A percentile compares a stretch with the other conserved stretches of the same genome.
phyloP scores from a whole-genome alignment of 768 basidiomycete species.

The Phaeotremella fagi region DNA sequence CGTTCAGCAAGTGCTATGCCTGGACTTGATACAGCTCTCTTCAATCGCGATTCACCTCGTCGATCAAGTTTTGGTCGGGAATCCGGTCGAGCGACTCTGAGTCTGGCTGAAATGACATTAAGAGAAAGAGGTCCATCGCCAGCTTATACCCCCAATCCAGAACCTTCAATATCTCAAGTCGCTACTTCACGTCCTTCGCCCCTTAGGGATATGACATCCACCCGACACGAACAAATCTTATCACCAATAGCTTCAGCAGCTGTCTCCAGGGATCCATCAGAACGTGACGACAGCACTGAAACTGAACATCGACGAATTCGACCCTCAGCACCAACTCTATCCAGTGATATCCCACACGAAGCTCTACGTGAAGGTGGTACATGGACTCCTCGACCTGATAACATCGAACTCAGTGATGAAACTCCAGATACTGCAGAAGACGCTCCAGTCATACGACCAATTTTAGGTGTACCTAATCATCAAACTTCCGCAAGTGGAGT shows the following conservation, averaged over 20 bases:
- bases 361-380: background rate
- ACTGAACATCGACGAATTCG: constrained; percentile 7
- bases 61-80: constrained; percentile 15
- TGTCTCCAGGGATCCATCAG: constrained; percentile 23
- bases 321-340: constrained; percentile 1
- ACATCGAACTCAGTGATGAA: background rate
- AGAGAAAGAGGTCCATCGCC: constrained; percentile 40
- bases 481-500: background rate
- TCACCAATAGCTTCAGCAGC: constrained; percentile 38
- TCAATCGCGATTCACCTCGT: constrained; percentile 27
- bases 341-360: constrained; percentile 6
- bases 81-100: constrained; percentile 1
- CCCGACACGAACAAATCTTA: constrained; percentile 17
- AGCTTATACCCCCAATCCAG: constrained; percentile 38
- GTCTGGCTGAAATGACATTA: constrained; percentile 4
- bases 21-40: constrained; percentile 13
- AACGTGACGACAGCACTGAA: constrained; percentile 30
- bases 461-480: background rate
- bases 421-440: background rate
- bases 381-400: background rate
- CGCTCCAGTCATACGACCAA: constrained; percentile 2
- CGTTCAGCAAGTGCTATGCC: constrained; percentile 36
- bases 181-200: constrained; percentile 7
- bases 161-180: background rate
- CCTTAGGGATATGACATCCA: background rate